Conservation (phyloP, 2,329 filamentous ascomycete species). For the Xylaria sp. region DNA sequence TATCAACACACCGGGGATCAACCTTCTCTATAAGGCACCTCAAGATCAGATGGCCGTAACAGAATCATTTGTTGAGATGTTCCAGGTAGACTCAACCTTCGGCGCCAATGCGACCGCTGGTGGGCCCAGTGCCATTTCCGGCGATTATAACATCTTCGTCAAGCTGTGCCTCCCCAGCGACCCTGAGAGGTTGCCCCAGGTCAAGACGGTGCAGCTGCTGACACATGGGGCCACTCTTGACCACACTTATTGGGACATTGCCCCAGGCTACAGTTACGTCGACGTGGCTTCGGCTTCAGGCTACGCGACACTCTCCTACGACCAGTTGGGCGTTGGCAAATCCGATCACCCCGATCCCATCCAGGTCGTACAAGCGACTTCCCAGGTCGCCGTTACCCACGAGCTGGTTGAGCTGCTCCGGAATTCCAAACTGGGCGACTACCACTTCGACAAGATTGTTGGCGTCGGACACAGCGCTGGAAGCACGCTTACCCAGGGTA, state of each 20-base stretch:
- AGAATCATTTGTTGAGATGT: slow-evolving; percentile 40
- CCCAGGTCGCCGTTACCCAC: slow-evolving; percentile 53
- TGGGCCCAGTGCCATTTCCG: slow-evolving; percentile 38
- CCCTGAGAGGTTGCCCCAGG: slow-evolving; percentile 18
- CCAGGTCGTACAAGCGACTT: slow-evolving; percentile 51
- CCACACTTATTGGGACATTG: slow-evolving; percentile 54
- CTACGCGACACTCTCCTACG: slow-evolving; percentile 56
- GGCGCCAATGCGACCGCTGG: slow-evolving; percentile 28
- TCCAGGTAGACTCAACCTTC: slow-evolving; percentile 39
- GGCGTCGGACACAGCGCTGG: slow-evolving; percentile 56
- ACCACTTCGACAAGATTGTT: slow-evolving; percentile 51
- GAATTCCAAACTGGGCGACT: slow-evolving; percentile 36
- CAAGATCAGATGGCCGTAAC: slow-evolving; percentile 39
- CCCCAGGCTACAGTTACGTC: slow-evolving; percentile 53
- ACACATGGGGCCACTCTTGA: slow-evolving; percentile 56
- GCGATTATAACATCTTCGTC: slow-evolving; percentile 40
- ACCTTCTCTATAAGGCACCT: slow-evolving; percentile 38
- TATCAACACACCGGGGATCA: slow-evolving; percentile 39
- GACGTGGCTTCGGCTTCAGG: slow-evolving; percentile 53
- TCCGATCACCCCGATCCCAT: slow-evolving; percentile 54
- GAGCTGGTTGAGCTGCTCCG: slow-evolving; percentile 49
- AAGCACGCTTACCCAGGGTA: slow-evolving; percentile 49
- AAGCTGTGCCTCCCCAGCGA: slow-evolving; percentile 41
- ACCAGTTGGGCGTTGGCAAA: slow-evolving; percentile 54
- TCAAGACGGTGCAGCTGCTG: slow-evolving; percentile 52